Evolutionary conservation across 1,139 yeast genomes (phyloP), one percentile per base, ranked within the genome.

Genomic region (Candida dubliniensis): DNA sequence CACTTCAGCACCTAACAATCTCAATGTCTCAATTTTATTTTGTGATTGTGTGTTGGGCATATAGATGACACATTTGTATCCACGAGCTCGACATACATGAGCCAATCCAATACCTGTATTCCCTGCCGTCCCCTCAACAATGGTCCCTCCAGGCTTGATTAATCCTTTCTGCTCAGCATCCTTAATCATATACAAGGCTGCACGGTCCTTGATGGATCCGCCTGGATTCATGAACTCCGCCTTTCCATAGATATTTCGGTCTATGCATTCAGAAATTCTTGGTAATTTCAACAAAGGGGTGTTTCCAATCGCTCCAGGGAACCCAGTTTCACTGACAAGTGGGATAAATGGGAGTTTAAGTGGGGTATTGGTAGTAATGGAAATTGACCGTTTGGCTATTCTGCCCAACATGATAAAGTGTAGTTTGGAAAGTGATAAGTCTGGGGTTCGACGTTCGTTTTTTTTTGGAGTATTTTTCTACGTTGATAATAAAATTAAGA

Each of bases 151-250:
- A 1, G 87, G 80, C 47, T 69, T 63, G 47, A 87, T 69, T 47
- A 77, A 66, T 1, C 96, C 96, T 49, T 73, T 74, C 37, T 66
- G 63, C 61, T 90, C 96, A 25, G 96, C 96, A 55, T 86, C 91
- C 56, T 84, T 76, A 46, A 89, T 72, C 46, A 90, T 76, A 57
- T 72, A 88, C 40, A 86, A 69, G 0, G 96, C 96, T 7, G 96
- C 96, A 47, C 97, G 76, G 62, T 89, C 97, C 61, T 89, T 89
- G 48, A 90, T 90, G 5, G 95, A 85, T 0, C 96, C 97, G 40
- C 96, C 96, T 2, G 97, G 97, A 66, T 90, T 89, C 85, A 87
- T 86, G 68, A 82, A 87, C 66, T 89, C 97, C 11, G 95, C 95
- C 62, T 89, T 89, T 42, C 88, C 96, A 60, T 81, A 88, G 53